A percentile compares a stretch with the other conserved stretches of the same genome.
Conservation (phyloP, 768 basidiomycete genomes). For the Hypholoma sublateritium region DNA sequence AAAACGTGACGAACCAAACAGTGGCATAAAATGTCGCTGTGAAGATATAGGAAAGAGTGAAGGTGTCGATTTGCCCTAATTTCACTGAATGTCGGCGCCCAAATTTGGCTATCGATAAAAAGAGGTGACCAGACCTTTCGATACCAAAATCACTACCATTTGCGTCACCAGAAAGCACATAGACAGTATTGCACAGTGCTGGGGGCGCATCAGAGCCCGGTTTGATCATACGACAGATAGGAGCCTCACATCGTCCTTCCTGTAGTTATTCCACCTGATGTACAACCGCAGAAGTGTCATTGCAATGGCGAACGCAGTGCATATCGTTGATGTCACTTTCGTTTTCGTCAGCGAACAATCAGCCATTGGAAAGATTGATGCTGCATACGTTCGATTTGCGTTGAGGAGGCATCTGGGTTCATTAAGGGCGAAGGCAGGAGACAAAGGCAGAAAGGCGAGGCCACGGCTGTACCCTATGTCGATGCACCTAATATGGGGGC, state of each 20-base stretch:
- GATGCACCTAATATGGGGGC: not conserved
- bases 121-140: not conserved
- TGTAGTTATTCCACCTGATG: constrained; percentile 29
- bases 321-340: constrained; percentile 31
- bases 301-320: constrained; percentile 30
- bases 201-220: not conserved
- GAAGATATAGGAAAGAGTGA: constrained; percentile 33
- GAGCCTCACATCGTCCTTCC: constrained; percentile 36
- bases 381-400: constrained; percentile 1
- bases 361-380: not conserved
- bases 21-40: constrained; percentile 36
- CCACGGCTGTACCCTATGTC: not conserved
- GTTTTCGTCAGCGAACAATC: not conserved
- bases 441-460: not conserved
- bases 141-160: not conserved
- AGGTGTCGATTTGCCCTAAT: not conserved
- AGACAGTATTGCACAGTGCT: constrained; percentile 31
- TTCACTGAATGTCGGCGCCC: not conserved
- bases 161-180: constrained; percentile 21
- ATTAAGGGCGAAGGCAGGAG: not conserved
- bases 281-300: constrained; percentile 31
- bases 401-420: not conserved
- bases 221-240: not conserved
- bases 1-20: constrained; percentile 31
- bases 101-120: not conserved